Percentiles rank a stretch among this genome's conserved stretches.
These are phyloP conservation scores for Malus fusca DNA, from an alignment of 306 rosid species.

Conservation along the genomic window DNA sequence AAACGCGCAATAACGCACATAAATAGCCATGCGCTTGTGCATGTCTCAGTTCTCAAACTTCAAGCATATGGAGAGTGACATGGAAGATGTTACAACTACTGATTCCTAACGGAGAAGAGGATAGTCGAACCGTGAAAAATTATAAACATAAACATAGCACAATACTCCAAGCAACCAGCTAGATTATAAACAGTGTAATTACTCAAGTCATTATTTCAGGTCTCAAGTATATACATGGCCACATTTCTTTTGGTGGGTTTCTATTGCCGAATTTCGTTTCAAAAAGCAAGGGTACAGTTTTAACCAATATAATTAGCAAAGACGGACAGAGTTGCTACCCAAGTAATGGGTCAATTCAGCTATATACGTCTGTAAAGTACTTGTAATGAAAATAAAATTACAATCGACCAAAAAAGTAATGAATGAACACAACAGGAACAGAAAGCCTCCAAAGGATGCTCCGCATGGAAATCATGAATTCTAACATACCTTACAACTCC, in stretches of 20 bases:
- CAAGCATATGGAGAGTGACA: background rate
- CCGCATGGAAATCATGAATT: conserved; percentile 8
- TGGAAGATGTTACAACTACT: background rate
- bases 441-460: conserved; percentile 12
- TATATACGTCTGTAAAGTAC: conserved; percentile 5
- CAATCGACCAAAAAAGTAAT: conserved; percentile 7
- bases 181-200: background rate
- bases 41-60: background rate
- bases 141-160: background rate
- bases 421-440: background rate
- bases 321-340: background rate
- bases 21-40: background rate
- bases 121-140: background rate
- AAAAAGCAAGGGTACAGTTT: background rate
- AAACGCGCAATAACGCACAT: background rate
- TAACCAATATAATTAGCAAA: background rate
- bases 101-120: background rate
- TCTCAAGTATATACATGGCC: background rate
- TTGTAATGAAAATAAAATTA: conserved; percentile 8
- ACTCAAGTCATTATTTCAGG: background rate
- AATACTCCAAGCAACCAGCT: background rate
- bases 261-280: background rate
- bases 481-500: conserved; percentile 83
- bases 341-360: background rate
- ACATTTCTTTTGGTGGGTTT: conserved; percentile 2